Conservation (phyloP, 495 filamentous ascomycete species). For the Xylaria bambusicola region DNA sequence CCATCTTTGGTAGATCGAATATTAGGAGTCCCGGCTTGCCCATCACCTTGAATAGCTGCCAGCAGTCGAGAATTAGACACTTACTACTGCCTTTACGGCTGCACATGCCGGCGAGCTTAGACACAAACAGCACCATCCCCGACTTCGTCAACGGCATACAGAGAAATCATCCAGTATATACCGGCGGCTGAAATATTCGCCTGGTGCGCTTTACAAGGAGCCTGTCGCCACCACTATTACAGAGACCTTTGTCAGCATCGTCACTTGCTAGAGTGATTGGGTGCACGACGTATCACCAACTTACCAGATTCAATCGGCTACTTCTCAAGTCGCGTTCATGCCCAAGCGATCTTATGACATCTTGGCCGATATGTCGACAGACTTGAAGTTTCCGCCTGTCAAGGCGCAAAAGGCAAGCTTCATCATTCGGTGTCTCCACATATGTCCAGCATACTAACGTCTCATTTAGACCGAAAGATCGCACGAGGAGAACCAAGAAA, state of each 20-base stretch:
- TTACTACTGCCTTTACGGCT: not conserved
- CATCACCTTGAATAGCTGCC: no score
- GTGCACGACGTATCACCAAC: not conserved
- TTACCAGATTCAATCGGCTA: not conserved
- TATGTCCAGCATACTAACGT: constrained; percentile 12
- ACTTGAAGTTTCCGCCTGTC: constrained; percentile 19
- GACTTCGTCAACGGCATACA: not conserved
- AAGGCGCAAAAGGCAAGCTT: constrained; percentile 33
- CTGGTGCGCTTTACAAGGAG: not conserved
- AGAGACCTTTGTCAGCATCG: constrained; percentile 1
- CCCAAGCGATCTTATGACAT: constrained; percentile 30
- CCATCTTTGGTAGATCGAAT: not conserved
- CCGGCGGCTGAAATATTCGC: not conserved
- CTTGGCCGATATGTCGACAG: constrained; percentile 21
- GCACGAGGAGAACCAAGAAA: constrained; percentile 90
- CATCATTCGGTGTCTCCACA: not conserved
- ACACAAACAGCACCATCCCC: not conserved
- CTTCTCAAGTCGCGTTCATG: constrained; percentile 18
- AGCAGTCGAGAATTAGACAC: not conserved
- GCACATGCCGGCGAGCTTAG: not conserved
- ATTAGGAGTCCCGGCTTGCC: not conserved
- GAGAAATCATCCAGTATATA: not conserved
- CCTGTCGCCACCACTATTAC: not conserved
- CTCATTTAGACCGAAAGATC: constrained; percentile 62
- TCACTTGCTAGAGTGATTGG: constrained; percentile 13